These are phyloP conservation scores for Aspergillus quadrilineatus DNA, from an alignment of 2,329 filamentous ascomycete genomes.

Conservation along the genomic window DNA sequence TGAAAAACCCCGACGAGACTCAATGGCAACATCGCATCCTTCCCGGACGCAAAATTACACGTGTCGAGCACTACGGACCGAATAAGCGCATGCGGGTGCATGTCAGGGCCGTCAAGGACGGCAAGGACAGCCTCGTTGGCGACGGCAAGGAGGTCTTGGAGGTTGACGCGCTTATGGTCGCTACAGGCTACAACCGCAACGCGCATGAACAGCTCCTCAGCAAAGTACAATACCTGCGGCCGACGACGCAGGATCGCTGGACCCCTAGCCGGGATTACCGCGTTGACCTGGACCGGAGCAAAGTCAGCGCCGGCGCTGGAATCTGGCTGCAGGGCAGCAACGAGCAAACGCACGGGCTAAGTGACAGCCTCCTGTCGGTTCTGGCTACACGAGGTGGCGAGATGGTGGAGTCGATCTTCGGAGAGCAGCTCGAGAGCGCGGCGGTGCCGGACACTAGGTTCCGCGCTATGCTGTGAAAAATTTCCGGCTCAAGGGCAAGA, in stretches of 20 bases:
- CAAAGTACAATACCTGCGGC: slow-evolving; percentile 65
- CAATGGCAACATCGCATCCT: slow-evolving; percentile 83
- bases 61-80: slow-evolving; percentile 55
- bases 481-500: not conserved
- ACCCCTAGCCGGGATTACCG: slow-evolving; percentile 75
- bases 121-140: slow-evolving; percentile 32
- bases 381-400: slow-evolving; percentile 73
- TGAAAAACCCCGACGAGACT: slow-evolving; percentile 66
- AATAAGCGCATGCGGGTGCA: slow-evolving; percentile 58
- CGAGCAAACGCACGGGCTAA: slow-evolving; percentile 84
- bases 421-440: slow-evolving; percentile 33
- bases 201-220: slow-evolving; percentile 75
- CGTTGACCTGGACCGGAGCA: slow-evolving; percentile 66
- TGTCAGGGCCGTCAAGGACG: slow-evolving; percentile 51
- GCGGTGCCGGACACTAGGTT: slow-evolving; percentile 34
- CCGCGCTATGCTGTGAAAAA: slow-evolving; percentile 34
- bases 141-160: slow-evolving; percentile 62
- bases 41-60: slow-evolving; percentile 64
- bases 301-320: slow-evolving; percentile 71
- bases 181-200: slow-evolving; percentile 80
- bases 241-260: slow-evolving; percentile 58
- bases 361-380: slow-evolving; percentile 78
- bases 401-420: slow-evolving; percentile 74
- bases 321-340: slow-evolving; percentile 94
- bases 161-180: slow-evolving; percentile 79